Conservation (phyloP, 305 asterid genomes). For the Fraxinus velutina region DNA sequence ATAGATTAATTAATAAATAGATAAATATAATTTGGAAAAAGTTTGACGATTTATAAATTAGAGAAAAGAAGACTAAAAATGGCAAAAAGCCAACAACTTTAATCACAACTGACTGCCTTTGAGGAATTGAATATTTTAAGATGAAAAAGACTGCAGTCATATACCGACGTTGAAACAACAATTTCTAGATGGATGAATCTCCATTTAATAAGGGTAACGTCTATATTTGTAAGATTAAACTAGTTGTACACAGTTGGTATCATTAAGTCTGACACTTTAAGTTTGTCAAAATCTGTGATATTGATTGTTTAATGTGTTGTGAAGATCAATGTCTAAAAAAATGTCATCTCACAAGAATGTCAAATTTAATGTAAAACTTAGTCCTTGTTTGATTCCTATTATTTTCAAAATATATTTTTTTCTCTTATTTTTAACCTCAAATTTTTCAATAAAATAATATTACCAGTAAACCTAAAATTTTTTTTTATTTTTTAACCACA, state of each 20-base stretch:
- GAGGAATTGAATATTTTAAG: not conserved
- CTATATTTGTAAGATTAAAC: not conserved
- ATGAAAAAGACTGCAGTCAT: not conserved
- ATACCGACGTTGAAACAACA: not conserved
- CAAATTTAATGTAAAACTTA: not conserved
- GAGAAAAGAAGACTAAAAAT: not conserved
- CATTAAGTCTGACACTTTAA: not conserved
- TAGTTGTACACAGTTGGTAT: not conserved
- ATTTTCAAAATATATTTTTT: too few relatives aligned
- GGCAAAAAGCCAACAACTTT: not conserved
- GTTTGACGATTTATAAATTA: not conserved
- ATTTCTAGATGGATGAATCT: not conserved
- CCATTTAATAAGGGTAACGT: not conserved
- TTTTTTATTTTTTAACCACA: too few relatives aligned
- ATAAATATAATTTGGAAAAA: not conserved
- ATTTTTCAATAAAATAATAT: too few relatives aligned
- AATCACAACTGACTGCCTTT: not conserved
- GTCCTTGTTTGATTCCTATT: too few relatives aligned
- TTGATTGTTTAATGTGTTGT: not conserved
- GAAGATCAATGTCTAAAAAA: not conserved
- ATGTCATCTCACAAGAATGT: not conserved
- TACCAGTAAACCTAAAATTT: too few relatives aligned
- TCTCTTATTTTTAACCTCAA: too few relatives aligned
- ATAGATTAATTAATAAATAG: not conserved
- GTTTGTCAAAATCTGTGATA: not conserved